Evolutionary conservation across 306 rosid genomes (phyloP).

Genomic region (Cicer judaicum): DNA sequence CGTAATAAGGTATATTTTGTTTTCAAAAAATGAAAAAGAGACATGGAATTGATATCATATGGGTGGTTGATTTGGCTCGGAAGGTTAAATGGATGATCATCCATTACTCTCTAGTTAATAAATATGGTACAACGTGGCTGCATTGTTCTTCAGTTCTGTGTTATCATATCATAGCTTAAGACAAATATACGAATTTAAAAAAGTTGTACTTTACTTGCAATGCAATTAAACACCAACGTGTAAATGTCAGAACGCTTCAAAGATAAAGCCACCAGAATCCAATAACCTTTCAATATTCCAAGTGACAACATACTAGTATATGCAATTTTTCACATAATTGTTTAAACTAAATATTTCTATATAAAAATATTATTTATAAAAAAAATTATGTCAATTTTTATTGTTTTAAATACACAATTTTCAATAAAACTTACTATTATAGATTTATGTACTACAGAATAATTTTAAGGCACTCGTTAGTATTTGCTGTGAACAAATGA

Average conservation of each 20-base stretch:
- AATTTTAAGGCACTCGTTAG: too few relatives aligned
- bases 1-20: background rate
- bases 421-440: too few relatives aligned
- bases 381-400: too few relatives aligned
- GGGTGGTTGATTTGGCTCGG: background rate
- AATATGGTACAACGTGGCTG: constrained; percentile 47
- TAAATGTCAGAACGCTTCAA: constrained; percentile 38
- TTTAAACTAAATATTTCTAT: too few relatives aligned
- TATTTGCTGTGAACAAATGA: too few relatives aligned
- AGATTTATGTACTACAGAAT: too few relatives aligned
- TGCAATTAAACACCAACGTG: constrained; percentile 50
- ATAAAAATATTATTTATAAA: too few relatives aligned
- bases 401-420: too few relatives aligned
- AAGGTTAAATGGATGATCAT: constrained; percentile 6
- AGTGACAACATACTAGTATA: too few relatives aligned
- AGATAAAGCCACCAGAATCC: constrained; percentile 42
- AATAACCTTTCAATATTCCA: background rate
- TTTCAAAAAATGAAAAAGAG: background rate
- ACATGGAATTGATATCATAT: background rate
- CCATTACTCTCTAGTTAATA: constrained; percentile 13
- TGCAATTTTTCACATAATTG: too few relatives aligned
- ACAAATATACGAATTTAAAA: constrained; percentile 47
- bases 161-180: constrained; percentile 28
- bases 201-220: constrained; percentile 46
- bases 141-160: constrained; percentile 10